These are phyloP conservation scores for Eucalyptus polyanthemos DNA, from an alignment of 345 rosid genomes.

Conservation along the genomic window DNA sequence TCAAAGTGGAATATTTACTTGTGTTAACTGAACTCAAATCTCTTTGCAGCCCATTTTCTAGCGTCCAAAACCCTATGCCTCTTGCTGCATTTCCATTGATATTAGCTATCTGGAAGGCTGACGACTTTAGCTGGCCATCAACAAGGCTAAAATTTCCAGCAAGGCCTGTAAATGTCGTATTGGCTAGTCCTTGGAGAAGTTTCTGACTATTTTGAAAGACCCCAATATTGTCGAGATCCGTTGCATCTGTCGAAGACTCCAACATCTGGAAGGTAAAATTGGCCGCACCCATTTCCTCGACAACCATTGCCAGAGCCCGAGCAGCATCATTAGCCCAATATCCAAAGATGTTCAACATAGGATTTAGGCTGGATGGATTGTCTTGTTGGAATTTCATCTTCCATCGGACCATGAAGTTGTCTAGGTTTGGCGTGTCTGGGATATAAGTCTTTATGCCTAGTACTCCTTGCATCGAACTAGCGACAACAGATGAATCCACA, in stretches of 20 bases:
- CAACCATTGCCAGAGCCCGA: background rate
- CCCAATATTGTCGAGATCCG: slow-evolving; percentile 4
- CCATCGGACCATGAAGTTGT: background rate
- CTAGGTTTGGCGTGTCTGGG: background rate
- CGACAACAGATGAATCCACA: background rate
- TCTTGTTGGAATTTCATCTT: background rate
- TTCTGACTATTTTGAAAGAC: rapidly evolving
- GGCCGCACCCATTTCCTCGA: background rate
- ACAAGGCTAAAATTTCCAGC: background rate
- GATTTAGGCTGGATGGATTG: background rate
- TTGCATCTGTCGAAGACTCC: background rate
- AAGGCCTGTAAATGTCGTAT: rapidly evolving
- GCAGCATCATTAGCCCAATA: background rate
- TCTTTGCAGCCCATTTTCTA: background rate
- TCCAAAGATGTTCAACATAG: background rate
- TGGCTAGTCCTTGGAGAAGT: background rate
- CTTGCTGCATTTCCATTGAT: background rate
- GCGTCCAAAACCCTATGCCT: background rate
- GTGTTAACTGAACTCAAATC: background rate
- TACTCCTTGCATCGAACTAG: background rate
- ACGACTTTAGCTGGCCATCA: background rate
- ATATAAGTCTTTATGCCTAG: background rate
- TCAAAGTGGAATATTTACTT: background rate
- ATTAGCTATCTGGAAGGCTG: rapidly evolving
- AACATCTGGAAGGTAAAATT: background rate